These are phyloP conservation scores for Massarina eburnea DNA, from an alignment of 2,329 filamentous ascomycete species.

Conservation along the genomic window DNA sequence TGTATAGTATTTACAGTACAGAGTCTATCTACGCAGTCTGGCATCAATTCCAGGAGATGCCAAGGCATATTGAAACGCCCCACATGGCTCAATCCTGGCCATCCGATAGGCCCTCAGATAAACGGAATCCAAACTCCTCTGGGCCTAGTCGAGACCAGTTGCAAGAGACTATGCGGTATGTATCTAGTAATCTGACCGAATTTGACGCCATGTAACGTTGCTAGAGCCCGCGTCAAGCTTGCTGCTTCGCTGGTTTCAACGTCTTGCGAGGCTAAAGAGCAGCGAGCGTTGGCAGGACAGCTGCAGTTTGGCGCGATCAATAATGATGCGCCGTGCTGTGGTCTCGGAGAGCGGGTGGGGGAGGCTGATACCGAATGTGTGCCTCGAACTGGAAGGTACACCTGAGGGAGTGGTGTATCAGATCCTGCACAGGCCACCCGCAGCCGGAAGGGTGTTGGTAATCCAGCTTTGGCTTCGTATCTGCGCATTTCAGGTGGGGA, in stretches of 20 bases:
- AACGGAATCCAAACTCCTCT: not conserved
- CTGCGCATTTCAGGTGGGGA: too few relatives aligned
- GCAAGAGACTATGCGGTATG: too few relatives aligned
- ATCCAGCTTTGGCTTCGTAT: too few relatives aligned
- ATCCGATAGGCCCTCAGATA: too few relatives aligned
- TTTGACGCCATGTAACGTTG: conserved; percentile 5
- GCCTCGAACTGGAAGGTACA: not conserved
- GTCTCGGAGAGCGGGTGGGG: not conserved
- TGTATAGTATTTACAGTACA: too few relatives aligned
- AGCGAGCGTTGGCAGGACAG: too few relatives aligned
- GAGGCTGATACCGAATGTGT: not conserved
- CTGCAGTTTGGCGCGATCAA: not conserved
- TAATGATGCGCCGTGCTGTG: not conserved
- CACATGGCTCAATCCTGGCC: too few relatives aligned
- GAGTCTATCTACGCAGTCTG: too few relatives aligned
- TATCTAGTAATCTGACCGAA: not conserved
- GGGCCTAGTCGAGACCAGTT: not conserved
- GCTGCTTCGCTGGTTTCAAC: not conserved
- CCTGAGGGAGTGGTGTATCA: not conserved
- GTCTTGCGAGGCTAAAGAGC: not conserved
- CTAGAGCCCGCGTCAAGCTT: not conserved
- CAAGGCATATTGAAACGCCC: too few relatives aligned
- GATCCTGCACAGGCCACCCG: too few relatives aligned
- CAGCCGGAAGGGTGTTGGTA: too few relatives aligned
- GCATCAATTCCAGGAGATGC: too few relatives aligned